Evolutionary conservation across 352 stramenopile species (phyloP).

Genomic region (Globisporangium rhizosaccharum): DNA sequence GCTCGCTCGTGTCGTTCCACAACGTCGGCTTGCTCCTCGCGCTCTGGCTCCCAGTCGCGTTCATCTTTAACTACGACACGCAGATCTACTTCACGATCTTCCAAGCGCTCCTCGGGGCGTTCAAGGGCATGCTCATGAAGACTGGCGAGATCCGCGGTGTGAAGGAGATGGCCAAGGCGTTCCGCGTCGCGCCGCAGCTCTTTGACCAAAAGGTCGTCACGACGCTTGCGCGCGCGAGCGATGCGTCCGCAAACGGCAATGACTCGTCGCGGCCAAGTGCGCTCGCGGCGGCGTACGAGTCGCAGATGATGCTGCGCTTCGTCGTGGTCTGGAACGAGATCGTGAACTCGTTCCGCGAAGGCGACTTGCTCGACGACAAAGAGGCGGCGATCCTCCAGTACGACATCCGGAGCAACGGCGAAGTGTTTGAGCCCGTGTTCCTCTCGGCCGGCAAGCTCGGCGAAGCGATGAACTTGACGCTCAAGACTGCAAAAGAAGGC

Average conservation of each 20-base stretch:
- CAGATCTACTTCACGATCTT: slow-evolving; percentile 84
- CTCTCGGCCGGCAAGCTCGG: slow-evolving; percentile 79
- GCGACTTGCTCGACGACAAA: slow-evolving; percentile 71
- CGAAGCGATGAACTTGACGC: slow-evolving; percentile 60
- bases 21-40: slow-evolving; percentile 67
- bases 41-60: slow-evolving; percentile 59
- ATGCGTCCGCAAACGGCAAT: slow-evolving; percentile 37
- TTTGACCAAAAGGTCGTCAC: slow-evolving; percentile 81
- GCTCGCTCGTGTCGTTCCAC: slow-evolving; percentile 64
- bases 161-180: slow-evolving; percentile 73
- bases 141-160: slow-evolving; percentile 62
- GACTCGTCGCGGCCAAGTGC: slow-evolving; percentile 41
- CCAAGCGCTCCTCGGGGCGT: slow-evolving; percentile 52
- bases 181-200: slow-evolving; percentile 65
- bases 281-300: slow-evolving; percentile 55
- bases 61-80: slow-evolving; percentile 78
- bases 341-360: slow-evolving; percentile 74
- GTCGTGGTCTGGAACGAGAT: slow-evolving; percentile 83
- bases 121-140: slow-evolving; percentile 72
- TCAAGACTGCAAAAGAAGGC: slow-evolving; percentile 70
- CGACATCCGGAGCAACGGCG: slow-evolving; percentile 79
- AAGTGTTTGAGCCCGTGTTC: slow-evolving; percentile 85
- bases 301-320: slow-evolving; percentile 79
- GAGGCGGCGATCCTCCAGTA: slow-evolving; percentile 77
- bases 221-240: slow-evolving; percentile 43